Conservation (phyloP, 1,284 basidiomycete genomes). For the Fomitopsis pinicola region DNA sequence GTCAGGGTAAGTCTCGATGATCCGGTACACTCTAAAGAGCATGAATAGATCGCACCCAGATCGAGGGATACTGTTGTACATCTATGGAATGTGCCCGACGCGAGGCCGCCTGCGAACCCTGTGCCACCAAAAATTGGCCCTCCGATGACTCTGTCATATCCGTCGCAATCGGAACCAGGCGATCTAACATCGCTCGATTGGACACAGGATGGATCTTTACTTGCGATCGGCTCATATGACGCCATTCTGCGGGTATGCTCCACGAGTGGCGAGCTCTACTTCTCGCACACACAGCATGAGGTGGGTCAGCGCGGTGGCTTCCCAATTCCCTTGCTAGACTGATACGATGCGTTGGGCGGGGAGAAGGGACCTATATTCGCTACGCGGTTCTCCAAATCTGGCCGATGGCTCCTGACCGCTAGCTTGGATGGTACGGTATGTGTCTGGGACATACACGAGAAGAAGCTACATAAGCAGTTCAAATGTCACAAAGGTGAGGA, state of each 20-base stretch:
- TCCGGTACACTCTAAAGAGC: neutral
- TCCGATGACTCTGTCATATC: constrained; percentile 47
- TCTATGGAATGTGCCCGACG: constrained; percentile 64
- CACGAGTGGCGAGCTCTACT: constrained; percentile 51
- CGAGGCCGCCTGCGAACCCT: constrained; percentile 1
- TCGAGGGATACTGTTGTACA: constrained; percentile 75
- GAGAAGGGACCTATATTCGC: constrained; percentile 74
- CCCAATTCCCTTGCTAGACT: constrained; percentile 12
- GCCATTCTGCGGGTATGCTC: constrained; percentile 62
- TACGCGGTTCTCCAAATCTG: constrained; percentile 65
- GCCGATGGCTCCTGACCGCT: constrained; percentile 65
- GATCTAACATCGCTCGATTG: constrained; percentile 75
- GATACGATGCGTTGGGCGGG: constrained; percentile 14
- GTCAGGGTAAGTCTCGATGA: constrained; percentile 53
- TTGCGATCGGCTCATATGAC: constrained; percentile 76
- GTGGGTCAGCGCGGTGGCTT: constrained; percentile 33
- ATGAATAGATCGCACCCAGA: constrained; percentile 30
- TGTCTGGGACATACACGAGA: constrained; percentile 71
- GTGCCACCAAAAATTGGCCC: constrained; percentile 22
- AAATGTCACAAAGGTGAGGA: constrained; percentile 57
- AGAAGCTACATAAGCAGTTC: constrained; percentile 58
- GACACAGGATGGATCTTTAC: constrained; percentile 65
- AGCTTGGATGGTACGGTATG: constrained; percentile 73
- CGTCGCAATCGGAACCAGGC: constrained; percentile 41
- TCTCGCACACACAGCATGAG: constrained; percentile 58